phyloP scores from a whole-genome alignment of 257 asterid species.

The Hygrophila difformis region DNA sequence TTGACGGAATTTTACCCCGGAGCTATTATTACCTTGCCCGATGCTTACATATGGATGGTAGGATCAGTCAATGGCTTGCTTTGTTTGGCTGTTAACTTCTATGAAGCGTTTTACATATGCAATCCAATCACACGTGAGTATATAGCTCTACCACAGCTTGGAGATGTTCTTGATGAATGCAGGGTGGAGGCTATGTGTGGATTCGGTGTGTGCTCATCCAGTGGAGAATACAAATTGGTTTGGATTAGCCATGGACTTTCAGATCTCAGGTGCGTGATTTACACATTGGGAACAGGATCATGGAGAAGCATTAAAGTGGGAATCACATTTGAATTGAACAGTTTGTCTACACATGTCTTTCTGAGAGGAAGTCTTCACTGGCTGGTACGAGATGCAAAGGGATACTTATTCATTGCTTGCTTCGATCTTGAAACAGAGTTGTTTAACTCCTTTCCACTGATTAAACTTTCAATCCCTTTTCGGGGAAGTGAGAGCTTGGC shows the following conservation, averaged over 20 bases:
- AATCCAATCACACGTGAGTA: conserved; percentile 33
- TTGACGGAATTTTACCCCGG: conserved; percentile 9
- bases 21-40: neutral
- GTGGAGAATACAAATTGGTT: conserved; percentile 29
- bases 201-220: conserved; percentile 16
- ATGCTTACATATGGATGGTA: neutral
- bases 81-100: neutral
- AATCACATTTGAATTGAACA: neutral
- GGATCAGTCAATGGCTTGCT: conserved; percentile 25
- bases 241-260: neutral
- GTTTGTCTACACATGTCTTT: conserved; percentile 1
- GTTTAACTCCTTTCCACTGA: too few relatives aligned
- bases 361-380: conserved; percentile 31
- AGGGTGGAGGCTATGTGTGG: neutral
- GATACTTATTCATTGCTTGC: neutral
- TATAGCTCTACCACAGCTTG: conserved; percentile 13
- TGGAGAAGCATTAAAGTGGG: conserved; percentile 18
- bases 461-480: too few relatives aligned
- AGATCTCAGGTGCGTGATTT: conserved; percentile 17
- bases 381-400: neutral
- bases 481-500: too few relatives aligned
- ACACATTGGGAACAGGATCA: conserved; percentile 29
- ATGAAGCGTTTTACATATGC: conserved; percentile 20
- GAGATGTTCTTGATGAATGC: conserved; percentile 5
- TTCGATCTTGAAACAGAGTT: conserved; percentile 2